Conservation (phyloP, 768 basidiomycete genomes). For the Lyophyllum atratum region DNA sequence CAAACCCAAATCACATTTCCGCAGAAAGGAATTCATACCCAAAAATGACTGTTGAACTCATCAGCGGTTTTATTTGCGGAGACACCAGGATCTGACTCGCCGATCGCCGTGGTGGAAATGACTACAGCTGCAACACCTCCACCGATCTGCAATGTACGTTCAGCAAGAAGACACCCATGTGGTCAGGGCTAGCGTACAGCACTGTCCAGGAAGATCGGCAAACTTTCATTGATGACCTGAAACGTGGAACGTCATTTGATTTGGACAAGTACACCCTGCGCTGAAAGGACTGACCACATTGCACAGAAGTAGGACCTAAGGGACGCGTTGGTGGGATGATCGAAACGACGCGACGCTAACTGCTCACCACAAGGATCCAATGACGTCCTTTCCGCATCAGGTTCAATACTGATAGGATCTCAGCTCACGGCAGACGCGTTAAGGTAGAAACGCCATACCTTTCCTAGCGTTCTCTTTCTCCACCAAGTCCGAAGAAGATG, state of each 20-base stretch:
- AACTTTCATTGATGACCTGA: conserved; percentile 80
- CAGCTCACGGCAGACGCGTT: neutral
- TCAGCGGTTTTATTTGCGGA: neutral
- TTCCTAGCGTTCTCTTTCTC: conserved; percentile 73
- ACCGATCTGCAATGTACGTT: conserved; percentile 34
- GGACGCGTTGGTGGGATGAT: neutral
- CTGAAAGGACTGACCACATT: conserved; percentile 69
- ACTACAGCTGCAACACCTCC: conserved; percentile 77
- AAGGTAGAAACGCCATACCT: conserved; percentile 45
- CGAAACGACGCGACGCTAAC: neutral
- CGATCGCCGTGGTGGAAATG: conserved; percentile 77
- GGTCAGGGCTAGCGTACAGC: conserved; percentile 47
- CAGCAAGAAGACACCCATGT: neutral
- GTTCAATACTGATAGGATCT: conserved; percentile 41
- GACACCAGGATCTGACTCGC: conserved; percentile 30
- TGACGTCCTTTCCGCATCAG: conserved; percentile 72
- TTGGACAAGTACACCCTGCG: neutral
- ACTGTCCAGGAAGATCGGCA: conserved; percentile 81
- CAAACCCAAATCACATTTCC: too few relatives aligned
- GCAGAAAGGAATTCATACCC: conserved; percentile 50
- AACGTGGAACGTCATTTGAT: neutral
- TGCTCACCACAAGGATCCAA: conserved; percentile 89
- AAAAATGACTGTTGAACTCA: conserved; percentile 62
- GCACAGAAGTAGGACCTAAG: conserved; percentile 78
- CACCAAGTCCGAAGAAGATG: conserved; percentile 71